Percentiles rank a stretch among this genome's conserved stretches.
Conservation (phyloP, 2,329 filamentous ascomycete species). For the Mycosphaerella arachidis region DNA sequence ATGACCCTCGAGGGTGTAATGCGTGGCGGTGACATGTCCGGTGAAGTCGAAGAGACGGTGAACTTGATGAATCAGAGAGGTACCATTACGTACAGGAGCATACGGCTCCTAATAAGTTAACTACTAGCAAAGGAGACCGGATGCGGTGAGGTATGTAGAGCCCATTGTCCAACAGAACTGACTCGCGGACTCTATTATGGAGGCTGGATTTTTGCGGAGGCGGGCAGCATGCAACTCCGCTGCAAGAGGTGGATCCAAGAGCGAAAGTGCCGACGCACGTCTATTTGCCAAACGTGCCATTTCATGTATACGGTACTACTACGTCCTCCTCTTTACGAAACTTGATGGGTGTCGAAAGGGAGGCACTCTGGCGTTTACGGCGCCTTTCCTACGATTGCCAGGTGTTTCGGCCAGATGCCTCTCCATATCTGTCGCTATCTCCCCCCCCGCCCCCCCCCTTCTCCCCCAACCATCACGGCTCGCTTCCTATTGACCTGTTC, state of each 20-base stretch:
- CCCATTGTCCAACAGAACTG: not conserved
- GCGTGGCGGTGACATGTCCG: not conserved
- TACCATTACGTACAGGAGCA: too few species aligned
- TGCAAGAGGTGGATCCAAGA: not conserved
- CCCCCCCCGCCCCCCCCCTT: too few species aligned
- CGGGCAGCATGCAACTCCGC: not conserved
- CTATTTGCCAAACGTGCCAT: not conserved
- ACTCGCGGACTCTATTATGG: not conserved
- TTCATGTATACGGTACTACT: not conserved
- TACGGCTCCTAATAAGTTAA: too few species aligned
- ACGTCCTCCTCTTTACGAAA: not conserved
- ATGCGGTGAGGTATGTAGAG: too few species aligned
- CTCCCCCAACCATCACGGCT: not conserved
- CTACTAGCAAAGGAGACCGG: too few species aligned
- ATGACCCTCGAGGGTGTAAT: not conserved
- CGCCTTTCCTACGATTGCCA: not conserved
- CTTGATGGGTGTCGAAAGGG: not conserved
- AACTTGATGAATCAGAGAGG: not conserved
- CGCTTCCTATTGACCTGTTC: not conserved
- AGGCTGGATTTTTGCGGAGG: not conserved
- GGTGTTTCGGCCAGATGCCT: not conserved
- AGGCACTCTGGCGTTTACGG: not conserved
- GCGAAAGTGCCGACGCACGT: not conserved
- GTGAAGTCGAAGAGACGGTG: slow-evolving; percentile 3
- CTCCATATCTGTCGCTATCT: too few species aligned